These are phyloP conservation scores for Amniculicola lignicola DNA, from an alignment of 495 filamentous ascomycete genomes.

Conservation along the genomic window DNA sequence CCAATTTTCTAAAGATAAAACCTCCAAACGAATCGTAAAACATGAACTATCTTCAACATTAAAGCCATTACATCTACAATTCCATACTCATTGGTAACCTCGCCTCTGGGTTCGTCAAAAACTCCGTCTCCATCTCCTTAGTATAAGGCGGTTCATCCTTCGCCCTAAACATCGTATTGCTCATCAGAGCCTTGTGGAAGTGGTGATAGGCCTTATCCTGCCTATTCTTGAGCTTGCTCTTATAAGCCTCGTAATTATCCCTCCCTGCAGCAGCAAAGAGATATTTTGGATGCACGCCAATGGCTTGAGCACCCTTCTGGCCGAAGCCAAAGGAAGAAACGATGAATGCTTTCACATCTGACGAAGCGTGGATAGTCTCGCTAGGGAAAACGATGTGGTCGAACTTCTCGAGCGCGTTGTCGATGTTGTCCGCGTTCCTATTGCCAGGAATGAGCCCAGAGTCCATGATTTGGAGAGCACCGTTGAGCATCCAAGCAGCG, in stretches of 20 bases:
- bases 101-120: slow-evolving; percentile 88
- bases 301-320: slow-evolving; percentile 93
- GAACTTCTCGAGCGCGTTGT: slow-evolving; percentile 89
- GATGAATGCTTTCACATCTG: slow-evolving; percentile 88
- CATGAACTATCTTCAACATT: too few species aligned
- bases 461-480: slow-evolving; percentile 87
- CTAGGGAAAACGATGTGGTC: slow-evolving; percentile 95
- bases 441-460: slow-evolving; percentile 90
- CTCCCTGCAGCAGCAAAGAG: slow-evolving; percentile 85
- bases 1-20: too few species aligned
- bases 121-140: slow-evolving; percentile 70
- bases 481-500: slow-evolving; percentile 98
- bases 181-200: slow-evolving; percentile 91
- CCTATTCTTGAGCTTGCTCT: slow-evolving; percentile 73
- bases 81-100: slow-evolving; percentile 13
- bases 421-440: slow-evolving; percentile 93
- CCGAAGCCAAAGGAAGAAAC: slow-evolving; percentile 98
- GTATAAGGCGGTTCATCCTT: slow-evolving; percentile 84
- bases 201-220: slow-evolving; percentile 96
- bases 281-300: slow-evolving; percentile 91
- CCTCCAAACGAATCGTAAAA: too few species aligned
- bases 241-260: slow-evolving; percentile 73
- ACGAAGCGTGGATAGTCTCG: slow-evolving; percentile 84
- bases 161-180: slow-evolving; percentile 89
- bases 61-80: slow-evolving; percentile 2